Evolutionary conservation across 2,329 filamentous ascomycete species (phyloP), one percentile per base, ranked within the genome.

Genomic region (Arthrobotrys megalospora): DNA sequence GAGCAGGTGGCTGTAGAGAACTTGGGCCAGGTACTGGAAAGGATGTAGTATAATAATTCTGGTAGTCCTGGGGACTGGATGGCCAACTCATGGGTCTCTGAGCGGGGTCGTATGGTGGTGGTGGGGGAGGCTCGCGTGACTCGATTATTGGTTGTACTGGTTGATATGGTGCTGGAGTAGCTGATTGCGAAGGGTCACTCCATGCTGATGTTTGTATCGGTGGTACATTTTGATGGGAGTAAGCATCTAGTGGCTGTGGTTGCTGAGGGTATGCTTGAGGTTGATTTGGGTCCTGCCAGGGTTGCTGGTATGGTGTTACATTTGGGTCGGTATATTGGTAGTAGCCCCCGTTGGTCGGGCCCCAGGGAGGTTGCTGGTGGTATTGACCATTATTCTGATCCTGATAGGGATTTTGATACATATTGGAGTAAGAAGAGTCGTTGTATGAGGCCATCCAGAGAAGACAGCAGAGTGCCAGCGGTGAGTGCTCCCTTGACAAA

Each of bases 71-170:
- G 11, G 66, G 66, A 34, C 52, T 53, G 34, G 75, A 72, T 10
- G 75, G 75, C 67, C 67, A 78, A 34, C 67, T 78, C 65, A 77
- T 45, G 16, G 73, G 73, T 24, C 73, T 12, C n/a, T 71, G 66
- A 19, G 45, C 32, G 28, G 58, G 58, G 41, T 66, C 60, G 16
- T 77, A 77, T 14, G 47, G 28, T 11, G 73, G 73, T 36, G 66
- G 65, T 4, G 65, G 47, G n/a, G 32, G 43, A 16, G n/a, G 38
- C 2, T 12, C 47, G 24, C 34, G 32, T 43, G 64, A 16, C 6
- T 24, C 19, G 41, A 21, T 10, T 41, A 41, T 32, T 45, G 48
- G 21, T 34, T 28, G 24, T 41, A 38, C 11, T 5, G 28, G 36
- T 53, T 66, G 34, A 32, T 43, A 52, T 28, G 8, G 38, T 8